These are phyloP conservation scores for Glebionis coronaria DNA, from an alignment of 129 eudicot species.

Conservation along the genomic window DNA sequence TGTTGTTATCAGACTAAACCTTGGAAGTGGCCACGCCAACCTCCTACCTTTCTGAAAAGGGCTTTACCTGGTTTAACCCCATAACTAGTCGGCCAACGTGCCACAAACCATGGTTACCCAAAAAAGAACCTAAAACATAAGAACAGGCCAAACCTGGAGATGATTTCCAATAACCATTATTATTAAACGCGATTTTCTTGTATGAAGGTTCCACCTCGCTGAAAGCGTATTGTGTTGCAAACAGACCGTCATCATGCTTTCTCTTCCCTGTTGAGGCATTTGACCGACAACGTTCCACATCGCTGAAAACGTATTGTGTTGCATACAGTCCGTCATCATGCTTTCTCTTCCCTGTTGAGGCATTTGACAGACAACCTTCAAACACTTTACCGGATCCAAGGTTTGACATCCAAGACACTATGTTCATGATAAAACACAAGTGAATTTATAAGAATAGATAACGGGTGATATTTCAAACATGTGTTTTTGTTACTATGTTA, in stretches of 20 bases:
- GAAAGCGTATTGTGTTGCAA: neutral
- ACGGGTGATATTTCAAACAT: neutral
- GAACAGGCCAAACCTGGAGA: constrained; percentile 35
- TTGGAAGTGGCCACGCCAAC: too few relatives aligned
- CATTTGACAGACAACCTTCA: neutral
- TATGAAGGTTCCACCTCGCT: neutral
- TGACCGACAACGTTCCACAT: too few relatives aligned
- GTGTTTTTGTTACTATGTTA: neutral
- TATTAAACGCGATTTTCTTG: neutral
- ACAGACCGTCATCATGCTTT: constrained; percentile 19
- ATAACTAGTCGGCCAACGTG: too few relatives aligned
- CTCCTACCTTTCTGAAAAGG: too few relatives aligned
- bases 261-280: constrained; percentile 33
- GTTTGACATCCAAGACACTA: constrained; percentile 11
- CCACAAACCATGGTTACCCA: too few relatives aligned
- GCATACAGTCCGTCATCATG: constrained; percentile 1
- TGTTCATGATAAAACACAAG: neutral
- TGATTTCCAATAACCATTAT: constrained; percentile 15
- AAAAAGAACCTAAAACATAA: too few relatives aligned
- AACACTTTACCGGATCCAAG: too few relatives aligned
- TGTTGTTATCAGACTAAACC: neutral
- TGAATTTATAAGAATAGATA: neutral
- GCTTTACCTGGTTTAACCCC: too few relatives aligned
- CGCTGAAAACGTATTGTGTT: neutral
- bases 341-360: constrained; percentile 39